phyloP scores from a whole-genome alignment of 1,139 yeast genomes.

The Debaryomyces singareniensis region DNA sequence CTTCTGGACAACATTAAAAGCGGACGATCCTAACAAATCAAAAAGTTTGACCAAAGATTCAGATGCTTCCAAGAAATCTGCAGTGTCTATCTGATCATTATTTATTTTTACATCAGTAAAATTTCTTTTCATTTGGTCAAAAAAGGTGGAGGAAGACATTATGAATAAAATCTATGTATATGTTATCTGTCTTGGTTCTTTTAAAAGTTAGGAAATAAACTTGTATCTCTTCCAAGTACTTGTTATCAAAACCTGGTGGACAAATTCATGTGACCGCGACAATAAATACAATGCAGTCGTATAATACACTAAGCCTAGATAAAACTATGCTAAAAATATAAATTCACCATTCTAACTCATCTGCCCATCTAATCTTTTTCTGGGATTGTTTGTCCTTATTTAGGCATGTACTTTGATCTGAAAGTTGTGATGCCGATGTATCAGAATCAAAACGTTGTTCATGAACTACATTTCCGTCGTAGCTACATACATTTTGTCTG shows the following conservation, averaged over 20 bases:
- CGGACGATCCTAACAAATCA: constrained; percentile 79
- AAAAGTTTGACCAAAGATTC: constrained; percentile 78
- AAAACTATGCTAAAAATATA: too few relatives aligned
- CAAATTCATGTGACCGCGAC: too few relatives aligned
- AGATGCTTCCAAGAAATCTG: constrained; percentile 75
- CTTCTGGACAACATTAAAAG: constrained; percentile 77
- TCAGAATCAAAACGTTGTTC: too few relatives aligned
- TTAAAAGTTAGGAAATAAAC: too few relatives aligned
- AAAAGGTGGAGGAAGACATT: constrained; percentile 47
- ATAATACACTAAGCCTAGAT: too few relatives aligned
- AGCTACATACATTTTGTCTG: too few relatives aligned
- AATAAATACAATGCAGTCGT: too few relatives aligned
- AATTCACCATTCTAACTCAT: constrained; percentile 47
- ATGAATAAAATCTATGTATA: too few relatives aligned
- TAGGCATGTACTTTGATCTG: not conserved
- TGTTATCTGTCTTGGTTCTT: too few relatives aligned
- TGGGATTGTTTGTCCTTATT: constrained; percentile 1
- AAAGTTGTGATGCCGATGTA: constrained; percentile 2
- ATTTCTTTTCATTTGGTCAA: constrained; percentile 68
- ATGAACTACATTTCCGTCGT: too few relatives aligned
- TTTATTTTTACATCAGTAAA: constrained; percentile 68
- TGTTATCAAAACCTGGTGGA: too few relatives aligned
- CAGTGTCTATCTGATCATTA: constrained; percentile 62
- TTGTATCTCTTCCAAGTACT: too few relatives aligned
- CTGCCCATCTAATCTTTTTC: constrained; percentile 44